Percentiles rank a stretch among this genome's conserved stretches.
phyloP scores from a whole-genome alignment of 768 basidiomycete genomes.

The Boletus huronensis region DNA sequence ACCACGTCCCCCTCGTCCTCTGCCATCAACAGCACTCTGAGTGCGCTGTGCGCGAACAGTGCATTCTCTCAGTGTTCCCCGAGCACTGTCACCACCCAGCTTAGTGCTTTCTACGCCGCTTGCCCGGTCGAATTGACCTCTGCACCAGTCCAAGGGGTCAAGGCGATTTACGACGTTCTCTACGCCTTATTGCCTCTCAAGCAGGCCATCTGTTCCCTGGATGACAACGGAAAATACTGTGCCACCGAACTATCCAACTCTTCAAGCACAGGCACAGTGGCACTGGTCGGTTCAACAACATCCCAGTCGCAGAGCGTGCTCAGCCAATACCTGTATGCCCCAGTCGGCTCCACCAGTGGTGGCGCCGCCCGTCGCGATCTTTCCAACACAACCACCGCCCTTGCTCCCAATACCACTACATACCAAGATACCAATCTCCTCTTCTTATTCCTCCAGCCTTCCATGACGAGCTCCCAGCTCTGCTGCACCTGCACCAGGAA shows the following conservation, averaged over 20 bases:
- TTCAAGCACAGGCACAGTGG: constrained; percentile 18
- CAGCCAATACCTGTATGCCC: constrained; percentile 25
- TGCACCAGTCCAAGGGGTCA: constrained; percentile 44
- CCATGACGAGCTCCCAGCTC: constrained; percentile 46
- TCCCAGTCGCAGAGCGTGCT: constrained; percentile 18
- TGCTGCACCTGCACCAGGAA: constrained; percentile 83
- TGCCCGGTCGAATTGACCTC: constrained; percentile 72
- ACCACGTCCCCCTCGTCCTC: constrained; percentile 39
- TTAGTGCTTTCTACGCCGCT: constrained; percentile 64
- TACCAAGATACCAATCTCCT: constrained; percentile 60
- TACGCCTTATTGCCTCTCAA: constrained; percentile 68
- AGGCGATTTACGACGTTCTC: constrained; percentile 72
- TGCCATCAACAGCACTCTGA: constrained; percentile 50
- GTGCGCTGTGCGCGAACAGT: constrained; percentile 49
- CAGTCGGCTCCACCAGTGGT: constrained; percentile 17
- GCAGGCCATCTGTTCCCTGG: constrained; percentile 71
- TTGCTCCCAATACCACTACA: constrained; percentile 52
- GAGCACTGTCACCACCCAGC: constrained; percentile 52
- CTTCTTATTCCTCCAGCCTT: constrained; percentile 74
- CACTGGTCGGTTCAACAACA: constrained; percentile 5
- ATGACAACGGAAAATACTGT: constrained; percentile 69
- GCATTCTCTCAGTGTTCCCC: constrained; percentile 52
- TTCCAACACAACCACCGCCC: constrained; percentile 26
- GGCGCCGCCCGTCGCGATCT: constrained; percentile 25
- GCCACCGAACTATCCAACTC: constrained; percentile 43